Percentiles rank a stretch among this genome's conserved stretches.
phyloP scores from a whole-genome alignment of 371 early-diverging fungal species.

The Mucor indicus region DNA sequence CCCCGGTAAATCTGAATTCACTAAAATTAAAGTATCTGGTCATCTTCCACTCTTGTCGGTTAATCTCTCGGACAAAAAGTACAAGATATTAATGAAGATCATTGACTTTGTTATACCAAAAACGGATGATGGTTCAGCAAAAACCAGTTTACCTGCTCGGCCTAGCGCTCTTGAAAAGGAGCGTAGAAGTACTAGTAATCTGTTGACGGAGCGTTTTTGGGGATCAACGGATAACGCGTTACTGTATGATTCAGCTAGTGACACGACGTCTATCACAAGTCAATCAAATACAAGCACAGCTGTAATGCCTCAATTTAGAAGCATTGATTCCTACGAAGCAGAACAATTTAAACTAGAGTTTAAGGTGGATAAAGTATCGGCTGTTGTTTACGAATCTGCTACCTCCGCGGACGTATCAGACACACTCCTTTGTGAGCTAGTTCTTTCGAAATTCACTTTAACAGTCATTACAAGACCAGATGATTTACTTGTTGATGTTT shows the following conservation, averaged over 20 bases:
- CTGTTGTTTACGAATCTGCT: slow-evolving; percentile 57
- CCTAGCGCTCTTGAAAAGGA: neutral
- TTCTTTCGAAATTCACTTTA: slow-evolving; percentile 56
- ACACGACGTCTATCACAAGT: slow-evolving; percentile 9
- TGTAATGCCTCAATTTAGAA: neutral
- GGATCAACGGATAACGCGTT: slow-evolving; percentile 12
- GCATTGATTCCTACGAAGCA: slow-evolving; percentile 35
- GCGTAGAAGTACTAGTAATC: neutral
- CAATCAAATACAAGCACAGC: slow-evolving; percentile 14
- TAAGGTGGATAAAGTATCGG: slow-evolving; percentile 68
- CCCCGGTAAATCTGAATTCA: slow-evolving; percentile 62
- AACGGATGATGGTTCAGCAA: slow-evolving; percentile 18
- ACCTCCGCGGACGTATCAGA: slow-evolving; percentile 29
- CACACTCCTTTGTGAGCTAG: slow-evolving; percentile 46
- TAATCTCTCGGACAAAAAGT: slow-evolving; percentile 80
- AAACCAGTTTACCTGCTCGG: neutral
- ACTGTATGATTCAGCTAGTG: slow-evolving; percentile 19
- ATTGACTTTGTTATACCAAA: slow-evolving; percentile 60
- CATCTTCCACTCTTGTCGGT: slow-evolving; percentile 71
- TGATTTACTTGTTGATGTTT: slow-evolving; percentile 60
- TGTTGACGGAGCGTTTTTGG: slow-evolving; percentile 24
- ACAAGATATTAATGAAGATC: slow-evolving; percentile 75
- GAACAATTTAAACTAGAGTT: slow-evolving; percentile 71
- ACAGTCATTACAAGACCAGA: slow-evolving; percentile 55
- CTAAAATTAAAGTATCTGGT: slow-evolving; percentile 70